Evolutionary conservation across 495 filamentous ascomycete species (phyloP).

Genomic region (Filosporella fistucella): DNA sequence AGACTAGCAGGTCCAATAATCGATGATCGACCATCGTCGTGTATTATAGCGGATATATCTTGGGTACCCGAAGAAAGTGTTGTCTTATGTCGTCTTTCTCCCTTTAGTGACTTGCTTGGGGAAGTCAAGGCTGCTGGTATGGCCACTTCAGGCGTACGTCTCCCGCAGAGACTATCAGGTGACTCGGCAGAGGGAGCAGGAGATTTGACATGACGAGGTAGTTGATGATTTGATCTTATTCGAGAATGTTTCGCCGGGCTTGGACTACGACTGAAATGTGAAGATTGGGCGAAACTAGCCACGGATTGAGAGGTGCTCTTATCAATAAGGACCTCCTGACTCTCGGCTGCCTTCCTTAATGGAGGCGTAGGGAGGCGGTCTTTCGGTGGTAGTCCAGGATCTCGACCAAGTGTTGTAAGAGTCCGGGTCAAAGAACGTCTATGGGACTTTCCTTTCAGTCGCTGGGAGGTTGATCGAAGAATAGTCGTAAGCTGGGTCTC

Average conservation of each 20-base stretch:
- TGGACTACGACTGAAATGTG: not conserved
- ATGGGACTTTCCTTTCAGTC: constrained; percentile 13
- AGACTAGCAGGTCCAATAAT: not conserved
- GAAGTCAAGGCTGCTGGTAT: constrained; percentile 12
- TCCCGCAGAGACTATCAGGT: constrained; percentile 13
- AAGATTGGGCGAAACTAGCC: not conserved
- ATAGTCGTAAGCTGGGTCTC: constrained; percentile 18
- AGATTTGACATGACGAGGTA: not conserved
- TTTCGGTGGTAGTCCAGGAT: constrained; percentile 4
- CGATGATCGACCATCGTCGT: constrained; percentile 1
- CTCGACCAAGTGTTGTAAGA: constrained; percentile 2
- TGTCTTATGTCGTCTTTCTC: not conserved
- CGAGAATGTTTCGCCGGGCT: not conserved
- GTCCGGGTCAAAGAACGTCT: constrained; percentile 12
- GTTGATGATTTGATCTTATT: not conserved
- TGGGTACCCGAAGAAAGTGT: not conserved
- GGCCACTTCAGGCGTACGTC: constrained; percentile 2
- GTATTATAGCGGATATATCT: not conserved
- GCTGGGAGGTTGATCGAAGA: constrained; percentile 17
- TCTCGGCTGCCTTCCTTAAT: not conserved
- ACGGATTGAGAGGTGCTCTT: not conserved
- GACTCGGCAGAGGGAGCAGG: constrained; percentile 3
- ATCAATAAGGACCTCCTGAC: constrained; percentile 3
- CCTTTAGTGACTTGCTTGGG: constrained; percentile 8
- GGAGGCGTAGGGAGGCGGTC: constrained; percentile 1